Percentiles rank a stretch among this genome's conserved stretches.
These are phyloP conservation scores for Grammothele lineata DNA, from an alignment of 768 basidiomycete genomes.

Conservation along the genomic window DNA sequence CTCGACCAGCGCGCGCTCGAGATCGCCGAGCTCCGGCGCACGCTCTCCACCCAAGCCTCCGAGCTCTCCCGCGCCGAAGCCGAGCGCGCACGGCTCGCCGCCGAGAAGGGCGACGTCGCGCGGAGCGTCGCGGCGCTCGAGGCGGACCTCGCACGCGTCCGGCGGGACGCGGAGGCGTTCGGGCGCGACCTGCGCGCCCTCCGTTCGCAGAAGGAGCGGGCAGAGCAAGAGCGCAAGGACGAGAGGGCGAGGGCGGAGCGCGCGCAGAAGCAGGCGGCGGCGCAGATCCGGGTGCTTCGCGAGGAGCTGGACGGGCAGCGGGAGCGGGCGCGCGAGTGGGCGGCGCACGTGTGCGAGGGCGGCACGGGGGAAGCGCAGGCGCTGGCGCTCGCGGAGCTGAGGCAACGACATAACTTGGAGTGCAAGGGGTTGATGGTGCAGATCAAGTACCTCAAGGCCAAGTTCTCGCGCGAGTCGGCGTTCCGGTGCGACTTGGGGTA, in stretches of 20 bases:
- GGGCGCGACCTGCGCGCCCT: conserved; percentile 72
- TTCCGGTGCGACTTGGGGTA: conserved; percentile 74
- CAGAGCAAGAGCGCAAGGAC: conserved; percentile 38
- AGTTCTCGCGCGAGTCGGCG: conserved; percentile 79
- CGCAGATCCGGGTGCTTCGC: conserved; percentile 60
- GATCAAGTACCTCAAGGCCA: conserved; percentile 88
- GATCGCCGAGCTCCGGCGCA: conserved; percentile 71
- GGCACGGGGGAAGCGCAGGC: too few relatives aligned
- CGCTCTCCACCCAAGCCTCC: conserved; percentile 54
- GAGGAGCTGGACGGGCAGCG: conserved; percentile 61
- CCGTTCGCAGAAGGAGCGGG: conserved; percentile 60
- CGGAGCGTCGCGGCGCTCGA: conserved; percentile 66
- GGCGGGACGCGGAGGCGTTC: conserved; percentile 71
- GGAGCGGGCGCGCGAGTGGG: conserved; percentile 42
- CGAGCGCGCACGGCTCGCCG: conserved; percentile 57
- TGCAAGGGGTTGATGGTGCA: conserved; percentile 89
- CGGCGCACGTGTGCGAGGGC: conserved; percentile 51
- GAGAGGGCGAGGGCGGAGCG: conserved; percentile 53
- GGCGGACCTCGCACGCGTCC: conserved; percentile 69
- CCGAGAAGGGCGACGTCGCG: conserved; percentile 63
- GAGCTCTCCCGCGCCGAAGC: conserved; percentile 61
- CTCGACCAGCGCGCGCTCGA: conserved; percentile 69
- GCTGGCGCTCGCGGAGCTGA: conserved; percentile 48
- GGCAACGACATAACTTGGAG: conserved; percentile 73
- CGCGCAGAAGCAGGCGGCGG: conserved; percentile 60